Conservation (phyloP, 345 rosid genomes). For the Eucalyptus polyanthemos region DNA sequence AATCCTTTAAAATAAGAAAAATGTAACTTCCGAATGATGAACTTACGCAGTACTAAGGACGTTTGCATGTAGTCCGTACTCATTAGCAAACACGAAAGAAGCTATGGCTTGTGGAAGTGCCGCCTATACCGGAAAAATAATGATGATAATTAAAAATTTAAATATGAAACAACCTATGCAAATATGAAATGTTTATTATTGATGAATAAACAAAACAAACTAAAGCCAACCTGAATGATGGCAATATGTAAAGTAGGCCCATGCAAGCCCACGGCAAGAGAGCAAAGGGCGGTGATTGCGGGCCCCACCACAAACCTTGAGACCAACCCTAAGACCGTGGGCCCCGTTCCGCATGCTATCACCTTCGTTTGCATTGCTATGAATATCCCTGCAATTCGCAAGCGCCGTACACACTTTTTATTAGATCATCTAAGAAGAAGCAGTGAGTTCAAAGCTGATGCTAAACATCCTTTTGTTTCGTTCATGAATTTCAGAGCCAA, state of each 20-base stretch:
- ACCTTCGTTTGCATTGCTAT: conserved; percentile 71
- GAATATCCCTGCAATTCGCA: conserved; percentile 45
- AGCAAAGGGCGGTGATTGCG: conserved; percentile 9
- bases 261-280: conserved; percentile 13
- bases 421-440: background rate
- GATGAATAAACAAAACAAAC: background rate
- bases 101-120: background rate
- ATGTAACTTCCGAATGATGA: background rate
- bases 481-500: background rate
- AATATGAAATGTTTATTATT: background rate
- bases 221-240: conserved; percentile 10
- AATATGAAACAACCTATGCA: background rate
- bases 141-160: background rate
- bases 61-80: conserved; percentile 30
- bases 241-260: conserved; percentile 18
- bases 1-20: background rate
- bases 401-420: background rate
- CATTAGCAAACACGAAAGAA: conserved; percentile 8
- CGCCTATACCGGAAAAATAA: background rate
- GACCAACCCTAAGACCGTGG: conserved; percentile 26
- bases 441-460: background rate
- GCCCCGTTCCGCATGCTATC: conserved; percentile 52
- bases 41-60: conserved; percentile 27
- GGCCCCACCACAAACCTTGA: conserved; percentile 20
- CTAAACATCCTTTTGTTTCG: background rate